These are phyloP conservation scores for Leccinellum luteum DNA, from an alignment of 768 basidiomycete genomes.

Conservation along the genomic window DNA sequence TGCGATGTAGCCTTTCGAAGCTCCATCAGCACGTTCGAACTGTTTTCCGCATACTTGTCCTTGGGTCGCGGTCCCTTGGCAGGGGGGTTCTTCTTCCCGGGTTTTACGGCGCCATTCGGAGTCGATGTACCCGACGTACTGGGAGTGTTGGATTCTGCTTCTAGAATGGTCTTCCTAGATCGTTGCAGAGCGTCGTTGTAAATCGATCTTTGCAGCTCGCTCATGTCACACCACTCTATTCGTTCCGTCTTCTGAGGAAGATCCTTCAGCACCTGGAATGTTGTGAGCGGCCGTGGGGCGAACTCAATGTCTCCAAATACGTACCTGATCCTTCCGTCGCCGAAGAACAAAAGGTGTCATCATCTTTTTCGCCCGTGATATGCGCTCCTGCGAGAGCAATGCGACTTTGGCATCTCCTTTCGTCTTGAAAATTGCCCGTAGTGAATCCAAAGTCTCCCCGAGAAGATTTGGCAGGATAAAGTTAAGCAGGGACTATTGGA, in stretches of 20 bases:
- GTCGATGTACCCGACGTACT: slow-evolving; percentile 33
- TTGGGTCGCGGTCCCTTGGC: slow-evolving; percentile 44
- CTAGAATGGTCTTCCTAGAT: slow-evolving; percentile 76
- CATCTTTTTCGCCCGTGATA: slow-evolving; percentile 96
- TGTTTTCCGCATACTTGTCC: slow-evolving; percentile 78
- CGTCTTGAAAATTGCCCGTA: slow-evolving; percentile 96
- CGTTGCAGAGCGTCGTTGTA: slow-evolving; percentile 85
- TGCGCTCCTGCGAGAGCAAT: slow-evolving; percentile 87
- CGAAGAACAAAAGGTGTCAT: slow-evolving; percentile 98
- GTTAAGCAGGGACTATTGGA: slow-evolving; percentile 84
- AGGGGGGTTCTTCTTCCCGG: slow-evolving; percentile 30
- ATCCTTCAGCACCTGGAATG: slow-evolving; percentile 77
- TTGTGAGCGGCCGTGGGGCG: slow-evolving; percentile 1
- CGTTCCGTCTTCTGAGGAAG: slow-evolving; percentile 91
- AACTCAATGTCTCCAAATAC: slow-evolving; percentile 9
- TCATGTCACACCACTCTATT: slow-evolving; percentile 96
- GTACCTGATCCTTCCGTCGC: slow-evolving; percentile 91
- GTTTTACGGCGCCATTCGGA: slow-evolving; percentile 25
- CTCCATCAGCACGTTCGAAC: slow-evolving; percentile 95
- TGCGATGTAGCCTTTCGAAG: slow-evolving; percentile 94
- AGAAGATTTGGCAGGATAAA: slow-evolving; percentile 96
- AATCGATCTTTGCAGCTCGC: slow-evolving; percentile 71
- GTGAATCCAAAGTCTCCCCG: slow-evolving; percentile 65
- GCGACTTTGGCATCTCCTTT: slow-evolving; percentile 90
- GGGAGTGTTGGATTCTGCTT: slow-evolving; percentile 32